These are phyloP conservation scores for Novakomyces olei DNA, from an alignment of 805 yeast species.

Conservation along the genomic window DNA sequence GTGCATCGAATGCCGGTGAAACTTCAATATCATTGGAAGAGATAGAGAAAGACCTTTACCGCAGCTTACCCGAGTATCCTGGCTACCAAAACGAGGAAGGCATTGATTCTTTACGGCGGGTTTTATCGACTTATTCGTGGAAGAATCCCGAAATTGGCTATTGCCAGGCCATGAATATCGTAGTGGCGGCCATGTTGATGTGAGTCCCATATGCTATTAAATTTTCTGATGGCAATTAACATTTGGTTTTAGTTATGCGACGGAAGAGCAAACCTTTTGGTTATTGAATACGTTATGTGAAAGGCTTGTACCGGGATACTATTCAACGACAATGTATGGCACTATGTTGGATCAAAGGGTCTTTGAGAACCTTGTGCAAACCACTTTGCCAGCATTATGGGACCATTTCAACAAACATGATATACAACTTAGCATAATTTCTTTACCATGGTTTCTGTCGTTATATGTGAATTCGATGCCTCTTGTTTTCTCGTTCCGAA, in stretches of 20 bases:
- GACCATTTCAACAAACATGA: constrained; percentile 57
- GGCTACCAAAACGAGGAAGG: constrained; percentile 83
- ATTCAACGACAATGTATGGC: constrained; percentile 94
- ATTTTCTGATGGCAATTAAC: too few relatives aligned
- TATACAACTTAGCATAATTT: constrained; percentile 78
- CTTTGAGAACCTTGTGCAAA: constrained; percentile 71
- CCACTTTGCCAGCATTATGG: constrained; percentile 74
- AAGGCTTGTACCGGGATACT: constrained; percentile 77
- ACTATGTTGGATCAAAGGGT: constrained; percentile 84
- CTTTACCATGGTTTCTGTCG: constrained; percentile 90
- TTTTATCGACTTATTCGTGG: constrained; percentile 88
- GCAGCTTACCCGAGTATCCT: constrained; percentile 87
- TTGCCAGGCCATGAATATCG: constrained; percentile 96
- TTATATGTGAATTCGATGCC: constrained; percentile 87
- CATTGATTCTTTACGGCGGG: constrained; percentile 61
- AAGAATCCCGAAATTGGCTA: constrained; percentile 91
- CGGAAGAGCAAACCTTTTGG: constrained; percentile 97
- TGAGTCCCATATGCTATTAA: too few relatives aligned
- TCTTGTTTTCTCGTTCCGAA: constrained; percentile 71
- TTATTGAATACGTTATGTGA: constrained; percentile 62
- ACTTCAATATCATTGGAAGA: constrained; percentile 78
- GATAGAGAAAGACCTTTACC: constrained; percentile 81
- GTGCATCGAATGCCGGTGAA: constrained; percentile 39
- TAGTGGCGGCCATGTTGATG: constrained; percentile 28
- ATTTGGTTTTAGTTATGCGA: too few relatives aligned